Evolutionary conservation across 495 filamentous ascomycete genomes (phyloP).

Genomic region (Penicillium crystallinum): DNA sequence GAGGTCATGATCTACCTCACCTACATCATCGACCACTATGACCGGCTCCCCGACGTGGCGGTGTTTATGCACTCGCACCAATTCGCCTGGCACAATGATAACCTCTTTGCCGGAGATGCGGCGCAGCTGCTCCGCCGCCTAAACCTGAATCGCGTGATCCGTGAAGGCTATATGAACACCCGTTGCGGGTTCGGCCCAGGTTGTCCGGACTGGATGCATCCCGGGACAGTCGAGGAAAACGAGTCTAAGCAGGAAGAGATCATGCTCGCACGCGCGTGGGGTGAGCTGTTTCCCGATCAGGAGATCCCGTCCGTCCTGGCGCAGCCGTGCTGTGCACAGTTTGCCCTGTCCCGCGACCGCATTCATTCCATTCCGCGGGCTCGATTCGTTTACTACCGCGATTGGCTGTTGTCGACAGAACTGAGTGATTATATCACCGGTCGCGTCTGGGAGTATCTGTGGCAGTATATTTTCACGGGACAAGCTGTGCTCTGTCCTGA

Average conservation of each 20-base stretch:
- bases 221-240: constrained; percentile 46
- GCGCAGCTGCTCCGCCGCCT: constrained; percentile 50
- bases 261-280: constrained; percentile 50
- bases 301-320: constrained; percentile 49
- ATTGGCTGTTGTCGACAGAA: constrained; percentile 63
- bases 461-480: constrained; percentile 65
- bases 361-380: constrained; percentile 52
- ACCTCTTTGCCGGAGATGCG: constrained; percentile 44
- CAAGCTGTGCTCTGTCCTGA: constrained; percentile 55
- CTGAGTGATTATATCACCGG: constrained; percentile 63
- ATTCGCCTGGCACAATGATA: constrained; percentile 62
- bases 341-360: constrained; percentile 52
- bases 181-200: constrained; percentile 58
- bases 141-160: constrained; percentile 47
- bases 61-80: constrained; percentile 69
- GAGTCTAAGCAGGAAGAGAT: constrained; percentile 56
- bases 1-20: constrained; percentile 73
- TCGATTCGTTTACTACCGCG: constrained; percentile 58
- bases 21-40: constrained; percentile 69
- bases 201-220: constrained; percentile 63
- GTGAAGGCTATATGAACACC: constrained; percentile 62
- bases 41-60: constrained; percentile 58
- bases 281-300: constrained; percentile 51
- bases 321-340: constrained; percentile 65
- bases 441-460: constrained; percentile 71